These are phyloP conservation scores for Fusarium pseudoanthophilum DNA, from an alignment of 2,329 filamentous ascomycete species.

Conservation along the genomic window DNA sequence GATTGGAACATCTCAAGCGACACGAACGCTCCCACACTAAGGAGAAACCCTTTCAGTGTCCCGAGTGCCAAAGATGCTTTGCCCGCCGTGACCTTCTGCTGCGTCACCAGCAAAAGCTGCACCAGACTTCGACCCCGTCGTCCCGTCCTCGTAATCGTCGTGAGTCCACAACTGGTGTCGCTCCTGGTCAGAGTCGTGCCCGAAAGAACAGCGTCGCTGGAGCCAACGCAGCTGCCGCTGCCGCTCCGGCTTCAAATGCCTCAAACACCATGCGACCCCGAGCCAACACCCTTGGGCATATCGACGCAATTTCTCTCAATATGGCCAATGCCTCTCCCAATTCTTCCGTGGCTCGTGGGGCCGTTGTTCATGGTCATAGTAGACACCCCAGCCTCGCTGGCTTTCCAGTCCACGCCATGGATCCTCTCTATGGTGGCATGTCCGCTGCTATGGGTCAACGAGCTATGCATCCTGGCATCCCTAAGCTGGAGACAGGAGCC, in stretches of 20 bases:
- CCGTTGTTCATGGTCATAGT: slow-evolving; percentile 62
- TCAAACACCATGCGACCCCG: slow-evolving; percentile 80
- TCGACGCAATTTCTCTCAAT: slow-evolving; percentile 81
- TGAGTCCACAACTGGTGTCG: slow-evolving; percentile 84
- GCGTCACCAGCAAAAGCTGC: slow-evolving; percentile 97
- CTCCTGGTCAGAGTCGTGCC: slow-evolving; percentile 75
- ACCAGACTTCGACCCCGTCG: slow-evolving; percentile 90
- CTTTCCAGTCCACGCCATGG: slow-evolving; percentile 67
- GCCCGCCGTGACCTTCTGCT: slow-evolving; percentile 90
- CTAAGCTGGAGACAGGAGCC: slow-evolving; percentile 84
- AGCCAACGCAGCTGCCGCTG: slow-evolving; percentile 55
- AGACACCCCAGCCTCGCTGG: slow-evolving; percentile 81
- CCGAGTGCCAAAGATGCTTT: slow-evolving; percentile 94
- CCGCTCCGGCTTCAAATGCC: slow-evolving; percentile 56
- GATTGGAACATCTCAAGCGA: slow-evolving; percentile 94
- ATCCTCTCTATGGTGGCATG: slow-evolving; percentile 78
- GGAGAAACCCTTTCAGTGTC: slow-evolving; percentile 98
- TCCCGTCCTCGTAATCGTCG: slow-evolving; percentile 87
- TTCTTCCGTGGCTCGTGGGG: slow-evolving; percentile 60
- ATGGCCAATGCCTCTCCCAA: slow-evolving; percentile 70
- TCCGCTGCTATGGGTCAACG: slow-evolving; percentile 74
- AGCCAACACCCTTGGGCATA: slow-evolving; percentile 95
- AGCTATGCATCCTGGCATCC: slow-evolving; percentile 73
- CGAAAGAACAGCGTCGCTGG: slow-evolving; percentile 92
- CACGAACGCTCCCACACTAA: slow-evolving; percentile 99